phyloP scores from a whole-genome alignment of 345 rosid species.

The Psidium guajava region DNA sequence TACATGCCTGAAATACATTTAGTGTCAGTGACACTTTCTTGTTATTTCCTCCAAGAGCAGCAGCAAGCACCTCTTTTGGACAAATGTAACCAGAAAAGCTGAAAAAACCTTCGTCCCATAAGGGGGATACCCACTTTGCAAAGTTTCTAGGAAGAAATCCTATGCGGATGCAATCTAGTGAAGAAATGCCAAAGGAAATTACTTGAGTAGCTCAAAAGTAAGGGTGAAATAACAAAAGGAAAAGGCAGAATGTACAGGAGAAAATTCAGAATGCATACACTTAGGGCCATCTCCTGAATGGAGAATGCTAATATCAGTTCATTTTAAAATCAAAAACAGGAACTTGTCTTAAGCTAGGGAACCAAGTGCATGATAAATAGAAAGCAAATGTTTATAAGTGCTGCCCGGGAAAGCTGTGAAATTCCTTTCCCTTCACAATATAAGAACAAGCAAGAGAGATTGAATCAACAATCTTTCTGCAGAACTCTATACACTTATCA shows the following conservation, averaged over 20 bases:
- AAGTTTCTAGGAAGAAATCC: slow-evolving; percentile 77
- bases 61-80: slow-evolving; percentile 65
- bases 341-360: background rate
- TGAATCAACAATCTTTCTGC: background rate
- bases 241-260: background rate
- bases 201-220: background rate
- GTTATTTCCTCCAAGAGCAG: slow-evolving; percentile 57
- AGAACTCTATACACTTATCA: background rate
- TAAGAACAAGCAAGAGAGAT: background rate
- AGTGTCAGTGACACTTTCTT: slow-evolving; percentile 60
- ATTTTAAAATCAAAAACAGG: background rate
- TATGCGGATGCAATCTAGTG: slow-evolving; percentile 51
- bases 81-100: slow-evolving; percentile 60
- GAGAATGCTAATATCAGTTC: background rate
- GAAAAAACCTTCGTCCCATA: slow-evolving; percentile 75
- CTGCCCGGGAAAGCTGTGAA: background rate
- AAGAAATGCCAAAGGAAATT: background rate
- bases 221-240: background rate
- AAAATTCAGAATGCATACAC: background rate
- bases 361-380: background rate
- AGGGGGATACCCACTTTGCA: slow-evolving; percentile 88
- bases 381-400: background rate
- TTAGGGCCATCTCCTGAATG: background rate
- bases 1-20: slow-evolving; percentile 57
- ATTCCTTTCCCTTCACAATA: background rate